phyloP scores from a whole-genome alignment of 306 rosid species.

The Betula pendula region DNA sequence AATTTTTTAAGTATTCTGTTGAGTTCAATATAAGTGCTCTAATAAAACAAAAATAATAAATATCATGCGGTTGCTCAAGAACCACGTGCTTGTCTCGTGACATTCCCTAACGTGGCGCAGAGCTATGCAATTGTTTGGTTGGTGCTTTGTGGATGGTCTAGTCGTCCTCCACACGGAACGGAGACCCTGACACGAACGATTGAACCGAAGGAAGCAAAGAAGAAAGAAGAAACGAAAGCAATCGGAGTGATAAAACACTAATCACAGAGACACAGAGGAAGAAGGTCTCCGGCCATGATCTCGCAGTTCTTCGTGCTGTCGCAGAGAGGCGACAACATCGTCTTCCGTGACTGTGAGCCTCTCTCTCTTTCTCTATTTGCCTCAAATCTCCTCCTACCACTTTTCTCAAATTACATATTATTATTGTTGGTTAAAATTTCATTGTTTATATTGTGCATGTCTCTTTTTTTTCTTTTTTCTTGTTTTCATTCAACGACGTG shows the following conservation, averaged over 20 bases:
- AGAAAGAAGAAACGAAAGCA: neutral
- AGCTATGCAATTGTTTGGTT: neutral
- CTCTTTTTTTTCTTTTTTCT: neutral
- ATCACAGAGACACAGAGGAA: neutral
- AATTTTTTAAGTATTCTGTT: no score
- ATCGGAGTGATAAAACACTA: neutral
- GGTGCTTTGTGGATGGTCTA: neutral
- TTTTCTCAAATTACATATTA: neutral
- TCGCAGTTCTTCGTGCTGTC: conserved; percentile 96
- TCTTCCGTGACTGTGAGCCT: conserved; percentile 82
- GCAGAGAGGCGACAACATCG: conserved; percentile 90
- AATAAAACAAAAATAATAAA: no score
- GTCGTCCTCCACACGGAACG: conserved; percentile 1
- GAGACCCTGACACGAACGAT: neutral
- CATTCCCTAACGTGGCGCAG: conserved; percentile 23
- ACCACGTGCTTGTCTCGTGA: conserved; percentile 27
- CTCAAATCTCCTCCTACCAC: neutral
- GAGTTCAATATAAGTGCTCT: no score
- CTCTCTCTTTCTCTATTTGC: neutral
- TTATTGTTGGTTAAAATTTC: neutral
- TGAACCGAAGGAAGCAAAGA: neutral
- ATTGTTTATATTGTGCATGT: neutral
- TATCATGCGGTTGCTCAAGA: no score
- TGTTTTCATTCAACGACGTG: neutral
- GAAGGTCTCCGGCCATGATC: conserved; percentile 46